Evolutionary conservation across 805 yeast genomes (phyloP).

Genomic region (Wickerhamiella bombiphila): DNA sequence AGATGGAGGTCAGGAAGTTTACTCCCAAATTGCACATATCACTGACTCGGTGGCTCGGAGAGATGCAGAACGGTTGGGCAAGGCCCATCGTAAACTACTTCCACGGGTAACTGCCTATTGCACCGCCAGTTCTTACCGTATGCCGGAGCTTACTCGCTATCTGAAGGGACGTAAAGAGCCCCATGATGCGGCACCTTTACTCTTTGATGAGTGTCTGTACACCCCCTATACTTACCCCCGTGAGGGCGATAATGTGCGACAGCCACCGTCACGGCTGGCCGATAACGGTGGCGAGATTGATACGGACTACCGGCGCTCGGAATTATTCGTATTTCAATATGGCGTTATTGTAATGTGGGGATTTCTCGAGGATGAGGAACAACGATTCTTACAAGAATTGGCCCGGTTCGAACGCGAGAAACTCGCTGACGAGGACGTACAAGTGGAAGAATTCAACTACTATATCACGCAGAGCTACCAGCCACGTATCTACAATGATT

Average conservation of each 20-base stretch:
- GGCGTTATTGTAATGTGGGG: conserved; percentile 99
- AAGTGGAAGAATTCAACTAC: conserved; percentile 87
- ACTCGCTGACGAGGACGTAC: conserved; percentile 80
- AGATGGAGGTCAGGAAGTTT: conserved; percentile 39
- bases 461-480: conserved; percentile 88
- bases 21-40: conserved; percentile 71
- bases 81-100: conserved; percentile 62
- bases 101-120: conserved; percentile 96
- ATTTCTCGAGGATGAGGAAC: conserved; percentile 69
- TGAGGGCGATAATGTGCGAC: conserved; percentile 30
- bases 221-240: conserved; percentile 56
- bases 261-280: conserved; percentile 32
- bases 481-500: conserved; percentile 92
- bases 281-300: conserved; percentile 95
- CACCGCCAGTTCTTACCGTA: conserved; percentile 81
- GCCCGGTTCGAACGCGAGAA: conserved; percentile 87
- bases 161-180: conserved; percentile 48
- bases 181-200: conserved; percentile 54
- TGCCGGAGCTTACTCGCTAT: conserved; percentile 80
- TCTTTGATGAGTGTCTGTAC: conserved; percentile 88
- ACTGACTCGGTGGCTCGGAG: conserved; percentile 79
- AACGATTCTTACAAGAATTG: conserved; percentile 62
- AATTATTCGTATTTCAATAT: conserved; percentile 80
- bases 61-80: conserved; percentile 88
- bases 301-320: conserved; percentile 78